A percentile compares a stretch with the other conserved stretches of the same genome.
Evolutionary conservation across 257 asterid species (phyloP).

Genomic region (Solanum chilense): DNA sequence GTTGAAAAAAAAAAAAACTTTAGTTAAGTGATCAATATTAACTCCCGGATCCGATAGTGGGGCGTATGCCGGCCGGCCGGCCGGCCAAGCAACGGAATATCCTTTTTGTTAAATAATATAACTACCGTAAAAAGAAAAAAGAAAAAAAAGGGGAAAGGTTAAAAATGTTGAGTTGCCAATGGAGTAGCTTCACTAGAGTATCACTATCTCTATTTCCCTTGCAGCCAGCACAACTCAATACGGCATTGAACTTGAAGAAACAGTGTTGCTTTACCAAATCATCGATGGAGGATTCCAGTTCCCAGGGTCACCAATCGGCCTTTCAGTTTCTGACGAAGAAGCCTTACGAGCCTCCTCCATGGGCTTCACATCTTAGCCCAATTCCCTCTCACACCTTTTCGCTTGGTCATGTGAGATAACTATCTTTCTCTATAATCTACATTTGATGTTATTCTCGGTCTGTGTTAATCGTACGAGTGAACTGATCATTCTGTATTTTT

Average conservation of each 20-base stretch:
- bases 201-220: not conserved
- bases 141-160: not conserved
- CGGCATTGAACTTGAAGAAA: not conserved
- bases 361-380: conserved; percentile 76
- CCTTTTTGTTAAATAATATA: not conserved
- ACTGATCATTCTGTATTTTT: not conserved
- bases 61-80: not conserved
- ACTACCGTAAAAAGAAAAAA: not conserved
- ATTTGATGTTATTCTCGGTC: not conserved
- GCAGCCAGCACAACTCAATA: not conserved
- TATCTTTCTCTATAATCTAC: not conserved
- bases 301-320: not conserved
- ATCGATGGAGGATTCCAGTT: not conserved
- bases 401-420: conserved; percentile 59
- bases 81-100: not conserved
- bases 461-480: not conserved
- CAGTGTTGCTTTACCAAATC: not conserved
- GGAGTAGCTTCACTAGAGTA: not conserved
- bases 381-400: conserved; percentile 60
- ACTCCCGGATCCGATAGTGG: not conserved
- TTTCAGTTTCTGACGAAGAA: conserved; percentile 42
- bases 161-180: not conserved
- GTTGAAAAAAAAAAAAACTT: too few species aligned
- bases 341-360: conserved; percentile 63
- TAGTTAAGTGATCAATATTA: too few species aligned